Conservation (phyloP, 768 basidiomycete species). For the Lentinula sp. region DNA sequence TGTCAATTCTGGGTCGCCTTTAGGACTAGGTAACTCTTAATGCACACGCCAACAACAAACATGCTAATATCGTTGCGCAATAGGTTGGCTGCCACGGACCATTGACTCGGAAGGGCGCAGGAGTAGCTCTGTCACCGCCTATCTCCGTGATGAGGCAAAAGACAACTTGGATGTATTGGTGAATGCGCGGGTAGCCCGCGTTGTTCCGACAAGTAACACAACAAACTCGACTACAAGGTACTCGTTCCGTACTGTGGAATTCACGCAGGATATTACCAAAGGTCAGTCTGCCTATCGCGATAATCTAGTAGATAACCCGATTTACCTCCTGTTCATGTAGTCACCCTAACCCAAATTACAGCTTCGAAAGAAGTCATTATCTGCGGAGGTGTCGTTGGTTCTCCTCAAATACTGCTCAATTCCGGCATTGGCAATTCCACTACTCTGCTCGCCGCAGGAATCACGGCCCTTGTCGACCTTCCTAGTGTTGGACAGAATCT, state of each 20-base stretch:
- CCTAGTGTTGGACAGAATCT: conserved; percentile 36
- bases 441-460: conserved; percentile 17
- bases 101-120: conserved; percentile 22
- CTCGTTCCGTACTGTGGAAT: conserved; percentile 1
- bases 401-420: conserved; percentile 41
- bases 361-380: conserved; percentile 24
- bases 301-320: background rate
- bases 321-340: background rate
- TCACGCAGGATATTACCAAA: background rate
- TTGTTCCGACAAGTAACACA: conserved; percentile 12
- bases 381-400: conserved; percentile 31
- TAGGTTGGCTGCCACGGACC: conserved; percentile 27
- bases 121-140: conserved; percentile 31
- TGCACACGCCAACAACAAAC: too few species aligned
- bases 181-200: conserved; percentile 24
- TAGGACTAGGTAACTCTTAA: conserved; percentile 3
- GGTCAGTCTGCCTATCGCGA: background rate
- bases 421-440: conserved; percentile 34
- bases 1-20: conserved; percentile 21
- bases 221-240: background rate
- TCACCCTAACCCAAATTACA: background rate
- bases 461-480: conserved; percentile 27
- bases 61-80: too few species aligned
- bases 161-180: conserved; percentile 30
- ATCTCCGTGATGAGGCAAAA: conserved; percentile 24